Base-by-base conservation (phyloP, 306 rosid genomes). In the Rubus parviflorus region DNA sequence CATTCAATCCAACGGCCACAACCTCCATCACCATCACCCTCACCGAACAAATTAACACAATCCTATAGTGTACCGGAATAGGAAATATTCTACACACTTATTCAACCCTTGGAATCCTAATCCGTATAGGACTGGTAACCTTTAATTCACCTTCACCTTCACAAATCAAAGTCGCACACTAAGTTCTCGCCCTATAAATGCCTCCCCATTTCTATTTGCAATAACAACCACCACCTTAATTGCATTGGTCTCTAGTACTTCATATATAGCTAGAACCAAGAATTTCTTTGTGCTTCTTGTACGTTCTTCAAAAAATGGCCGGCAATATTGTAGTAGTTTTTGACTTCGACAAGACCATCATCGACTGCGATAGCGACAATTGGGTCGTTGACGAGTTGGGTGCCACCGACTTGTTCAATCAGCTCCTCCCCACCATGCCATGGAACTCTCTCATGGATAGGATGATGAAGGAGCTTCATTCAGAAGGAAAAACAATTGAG, bases 401-500 rank as follows among this genome's bases (percentile, higher is more conserved):
- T 65, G 76, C 74, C 54, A 88, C 92, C 1, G 90, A 90, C 71
- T 84, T 84, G 80, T 92, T 88, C 87, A 86, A 90, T 47, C 70
- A 79, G 1, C 90, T 92, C 17, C 88, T 84, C 73, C 90, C 93
- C 20, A 84, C 93, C 70, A 88, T 92, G 96, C 92, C 96, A 10
- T 92, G 96, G 97, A 92, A 92, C 77, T 87, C 93, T 52, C 85
- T 90, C 80, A 92, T 92, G 96, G 97, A 93, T 66, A 82, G 72
- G 82, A 88, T 89, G 90, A 89, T 89, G 97, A 70, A 72, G 84
- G 97, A 89, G 86, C 67, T 91, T 76, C 88, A 88, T 82, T 71
- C 80, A 40, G 56, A 62, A 77, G 94, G 91, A 12, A 79, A 51
- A 80, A 86, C 94, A 52, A 83, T 85, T 53, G 72, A 85, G 42